Evolutionary conservation across 106 monocot species (phyloP), one percentile per base, ranked within the genome.

Genomic region (Posidonia australis): DNA sequence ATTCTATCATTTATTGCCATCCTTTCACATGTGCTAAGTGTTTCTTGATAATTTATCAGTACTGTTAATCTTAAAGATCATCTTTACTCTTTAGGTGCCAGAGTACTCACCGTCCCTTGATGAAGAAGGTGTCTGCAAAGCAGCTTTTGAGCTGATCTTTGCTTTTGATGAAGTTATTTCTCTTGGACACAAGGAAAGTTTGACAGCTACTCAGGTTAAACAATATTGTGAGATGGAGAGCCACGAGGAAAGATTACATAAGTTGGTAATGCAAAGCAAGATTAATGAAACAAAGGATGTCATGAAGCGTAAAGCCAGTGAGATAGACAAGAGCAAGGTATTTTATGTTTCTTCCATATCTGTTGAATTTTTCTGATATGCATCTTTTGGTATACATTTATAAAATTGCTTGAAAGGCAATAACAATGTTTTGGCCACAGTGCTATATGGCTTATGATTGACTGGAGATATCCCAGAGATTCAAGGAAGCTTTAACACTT

Each of bases 221-320:
- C 96, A 96, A 74, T 90, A 90, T 51, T 90, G 90, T 81, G 96
- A 96, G 63, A 96, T 96, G 96, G 96, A 96, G 71, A 87, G 87
- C 54, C 90, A 96, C 46, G 96, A 96, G 70, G 96, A 96, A 66
- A 80, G 62, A 73, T 73, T 90, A 62, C 96, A 96, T 64, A 90
- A 87, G 56, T 58, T 87, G 67, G 82, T 87, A 44, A 66, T 84
- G 83, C 90, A 96, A 68, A 83, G 80, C 78, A 96, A 96, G 78
- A 90, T 96, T 28, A 87, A 90, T 70, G 90, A 96, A 64, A 87
- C 90, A n/a, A 96, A 90, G 70, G 90, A 96, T 79, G 78, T 84
- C 49, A 96, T 96, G 96, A 90, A 85, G 72, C 67, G 77, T 45
- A 96, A 85, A 71, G 96, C 96, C 47, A 90, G 67, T 68, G 96